These are phyloP conservation scores for Microdochium nivale DNA, from an alignment of 2,329 filamentous ascomycete species.

Conservation along the genomic window DNA sequence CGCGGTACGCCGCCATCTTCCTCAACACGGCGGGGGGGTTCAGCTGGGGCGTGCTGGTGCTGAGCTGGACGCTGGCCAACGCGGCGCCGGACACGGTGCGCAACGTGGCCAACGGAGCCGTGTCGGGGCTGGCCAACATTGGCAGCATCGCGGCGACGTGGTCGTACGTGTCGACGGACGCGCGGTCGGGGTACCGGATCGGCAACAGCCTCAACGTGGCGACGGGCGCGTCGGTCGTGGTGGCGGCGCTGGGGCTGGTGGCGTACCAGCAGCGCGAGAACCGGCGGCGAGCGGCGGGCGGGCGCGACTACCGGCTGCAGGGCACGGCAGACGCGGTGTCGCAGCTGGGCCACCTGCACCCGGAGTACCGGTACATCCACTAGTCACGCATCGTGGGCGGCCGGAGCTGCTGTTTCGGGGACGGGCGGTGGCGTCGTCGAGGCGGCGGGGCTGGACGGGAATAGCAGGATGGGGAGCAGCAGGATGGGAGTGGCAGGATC, in stretches of 20 bases:
- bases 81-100: slow-evolving; percentile 16
- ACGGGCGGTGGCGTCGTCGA: too few relatives aligned
- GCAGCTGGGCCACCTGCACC: slow-evolving; percentile 13
- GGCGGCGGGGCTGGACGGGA: too few relatives aligned
- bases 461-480: too few relatives aligned
- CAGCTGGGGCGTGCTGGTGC: slow-evolving; percentile 13
- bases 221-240: slow-evolving; percentile 13
- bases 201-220: slow-evolving; percentile 16
- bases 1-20: slow-evolving; percentile 17
- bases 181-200: slow-evolving; percentile 14
- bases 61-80: slow-evolving; percentile 18
- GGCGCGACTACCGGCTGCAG: slow-evolving; percentile 13
- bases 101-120: slow-evolving; percentile 16
- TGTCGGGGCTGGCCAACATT: slow-evolving; percentile 17
- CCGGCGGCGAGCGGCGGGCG: slow-evolving; percentile 13
- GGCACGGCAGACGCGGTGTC: slow-evolving; percentile 9
- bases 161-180: slow-evolving; percentile 19
- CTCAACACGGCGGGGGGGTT: slow-evolving; percentile 17
- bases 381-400: neutral
- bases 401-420: too few relatives aligned
- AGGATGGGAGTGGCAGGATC: too few relatives aligned
- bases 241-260: slow-evolving; percentile 11
- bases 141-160: slow-evolving; percentile 18
- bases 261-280: slow-evolving; percentile 15
- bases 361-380: slow-evolving; percentile 16